phyloP scores from a whole-genome alignment of 2,329 filamentous ascomycete genomes.

The Paecilomyces variotii region DNA sequence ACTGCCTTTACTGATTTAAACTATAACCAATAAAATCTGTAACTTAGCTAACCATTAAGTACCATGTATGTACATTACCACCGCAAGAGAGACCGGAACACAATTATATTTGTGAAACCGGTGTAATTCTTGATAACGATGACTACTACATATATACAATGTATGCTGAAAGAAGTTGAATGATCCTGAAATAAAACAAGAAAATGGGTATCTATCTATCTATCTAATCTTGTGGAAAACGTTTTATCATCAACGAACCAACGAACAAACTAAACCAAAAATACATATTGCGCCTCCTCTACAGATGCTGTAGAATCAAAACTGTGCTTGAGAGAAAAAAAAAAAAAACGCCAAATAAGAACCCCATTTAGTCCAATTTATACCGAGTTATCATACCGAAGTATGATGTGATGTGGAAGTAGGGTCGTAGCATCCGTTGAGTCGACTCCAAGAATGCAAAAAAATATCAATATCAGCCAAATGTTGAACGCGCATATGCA shows the following conservation, averaged over 20 bases:
- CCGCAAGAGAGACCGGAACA: no score
- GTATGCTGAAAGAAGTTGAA: neutral
- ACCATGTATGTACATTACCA: no score
- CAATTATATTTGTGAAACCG: neutral
- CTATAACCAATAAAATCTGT: no score
- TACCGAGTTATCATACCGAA: no score
- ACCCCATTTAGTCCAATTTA: no score
- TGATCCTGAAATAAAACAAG: neutral
- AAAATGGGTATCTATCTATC: neutral
- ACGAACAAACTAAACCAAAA: neutral
- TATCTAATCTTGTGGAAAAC: neutral
- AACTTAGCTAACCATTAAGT: no score
- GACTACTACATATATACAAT: neutral
- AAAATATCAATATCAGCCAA: no score
- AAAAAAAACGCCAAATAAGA: no score
- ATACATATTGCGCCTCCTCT: neutral
- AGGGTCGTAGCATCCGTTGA: neutral
- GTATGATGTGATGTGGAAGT: neutral
- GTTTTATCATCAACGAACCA: neutral
- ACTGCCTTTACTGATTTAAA: no score
- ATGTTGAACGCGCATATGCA: neutral
- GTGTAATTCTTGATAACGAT: neutral
- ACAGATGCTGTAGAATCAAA: neutral
- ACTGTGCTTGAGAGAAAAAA: neutral
- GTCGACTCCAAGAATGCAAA: no score